Evolutionary conservation across 805 yeast genomes (phyloP), one percentile per base, ranked within the genome.

Genomic region (Citeromyces matritensis): DNA sequence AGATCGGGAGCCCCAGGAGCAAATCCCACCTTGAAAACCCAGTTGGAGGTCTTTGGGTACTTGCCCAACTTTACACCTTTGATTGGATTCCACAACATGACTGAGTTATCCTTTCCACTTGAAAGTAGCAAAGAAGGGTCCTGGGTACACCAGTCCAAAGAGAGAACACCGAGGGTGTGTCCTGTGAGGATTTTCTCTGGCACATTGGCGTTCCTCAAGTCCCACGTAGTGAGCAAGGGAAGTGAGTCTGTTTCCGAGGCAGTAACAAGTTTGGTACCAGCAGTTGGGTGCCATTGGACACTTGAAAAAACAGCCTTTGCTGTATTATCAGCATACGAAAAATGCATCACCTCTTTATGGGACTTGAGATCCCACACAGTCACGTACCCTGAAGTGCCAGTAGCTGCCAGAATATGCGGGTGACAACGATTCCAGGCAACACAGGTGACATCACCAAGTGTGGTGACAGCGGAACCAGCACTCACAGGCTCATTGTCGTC

Each of bases 211-310:
- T 91, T 88, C 54, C 96, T 73, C 48, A 91, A 65, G 58, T 91
- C 96, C 98, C 98, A 91, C 10, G 88, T 63, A 40, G 84, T 57
- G 33, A 91, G 73, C 23, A 80, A 66, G 9, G 98, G 94, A 31
- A 72, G 70, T 13, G 65, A 60, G 52, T 86, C 96, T 35, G 73
- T 69, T 37, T 78, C 85, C 19, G 91, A 75, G 17, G 94, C 95
- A 15, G 97, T 88, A 17, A 81, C 73, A 36, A 91, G 68, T 49
- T 73, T 78, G 10, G 97, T 88, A 36, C 88, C 73, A 55, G 76
- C 77, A 28, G 67, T 57, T 35, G 99, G 98, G 53, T 91, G 96
- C 99, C 99, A 91, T 36, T 78, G 84, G 9, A 91, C 93, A 37
- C 69, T 67, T 24, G 93, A 73, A 31, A 88, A 65, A 34, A 76